Conservation (phyloP, 352 stramenopile species). For the Aphanomyces invadans region DNA sequence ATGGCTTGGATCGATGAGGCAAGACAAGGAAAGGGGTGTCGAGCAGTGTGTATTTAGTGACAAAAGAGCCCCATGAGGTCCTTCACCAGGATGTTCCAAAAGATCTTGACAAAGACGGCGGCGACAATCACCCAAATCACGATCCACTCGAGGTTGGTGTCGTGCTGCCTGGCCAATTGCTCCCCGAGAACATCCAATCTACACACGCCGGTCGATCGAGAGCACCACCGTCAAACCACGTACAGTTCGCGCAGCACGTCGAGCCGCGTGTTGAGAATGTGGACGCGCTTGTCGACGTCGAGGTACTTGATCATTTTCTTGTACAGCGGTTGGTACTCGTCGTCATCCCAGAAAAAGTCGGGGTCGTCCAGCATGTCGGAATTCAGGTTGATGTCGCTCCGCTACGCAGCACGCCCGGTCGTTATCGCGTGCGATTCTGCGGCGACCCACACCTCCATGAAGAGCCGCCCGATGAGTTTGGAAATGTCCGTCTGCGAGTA, state of each 20-base stretch:
- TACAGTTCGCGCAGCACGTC: slow-evolving; percentile 90
- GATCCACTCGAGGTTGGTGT: slow-evolving; percentile 89
- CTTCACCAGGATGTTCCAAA: slow-evolving; percentile 86
- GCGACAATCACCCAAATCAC: slow-evolving; percentile 91
- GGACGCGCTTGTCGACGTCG: slow-evolving; percentile 86
- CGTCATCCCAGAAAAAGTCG: slow-evolving; percentile 93
- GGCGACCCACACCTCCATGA: slow-evolving; percentile 54
- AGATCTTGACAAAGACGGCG: slow-evolving; percentile 81
- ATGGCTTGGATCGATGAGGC: too few relatives aligned
- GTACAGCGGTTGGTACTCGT: slow-evolving; percentile 90
- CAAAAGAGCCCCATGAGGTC: slow-evolving; percentile 80
- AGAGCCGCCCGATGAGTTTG: slow-evolving; percentile 85
- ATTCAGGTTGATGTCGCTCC: slow-evolving; percentile 88
- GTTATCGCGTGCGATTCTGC: background rate
- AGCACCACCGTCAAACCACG: background rate
- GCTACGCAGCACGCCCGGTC: slow-evolving; percentile 11
- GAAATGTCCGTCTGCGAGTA: slow-evolving; percentile 88
- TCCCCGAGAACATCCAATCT: slow-evolving; percentile 88
- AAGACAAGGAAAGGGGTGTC: too few relatives aligned
- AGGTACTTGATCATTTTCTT: slow-evolving; percentile 88
- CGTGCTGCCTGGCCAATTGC: slow-evolving; percentile 85
- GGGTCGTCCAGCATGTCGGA: slow-evolving; percentile 92
- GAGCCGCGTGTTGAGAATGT: slow-evolving; percentile 91
- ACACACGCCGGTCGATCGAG: background rate
- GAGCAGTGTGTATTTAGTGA: background rate